Evolutionary conservation across 202 grass and related monocot species (phyloP).

Genomic region (Elaeis oleifera): DNA sequence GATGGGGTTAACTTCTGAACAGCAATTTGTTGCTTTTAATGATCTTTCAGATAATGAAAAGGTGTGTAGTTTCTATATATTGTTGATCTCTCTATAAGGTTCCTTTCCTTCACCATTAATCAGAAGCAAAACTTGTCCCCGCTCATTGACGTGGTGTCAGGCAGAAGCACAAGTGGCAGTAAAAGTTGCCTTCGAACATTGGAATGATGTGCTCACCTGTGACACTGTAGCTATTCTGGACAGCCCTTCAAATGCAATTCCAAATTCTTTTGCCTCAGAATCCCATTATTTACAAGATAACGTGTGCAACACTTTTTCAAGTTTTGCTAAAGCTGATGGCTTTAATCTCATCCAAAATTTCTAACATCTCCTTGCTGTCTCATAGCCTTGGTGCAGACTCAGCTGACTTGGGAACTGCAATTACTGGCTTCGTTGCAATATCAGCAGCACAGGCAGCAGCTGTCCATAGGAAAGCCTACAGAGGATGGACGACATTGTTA

Average conservation of each 20-base stretch:
- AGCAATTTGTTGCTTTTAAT: slow-evolving; percentile 44
- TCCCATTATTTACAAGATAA: slow-evolving; percentile 33
- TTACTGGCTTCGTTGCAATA: no score
- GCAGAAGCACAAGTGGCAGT: slow-evolving; percentile 45
- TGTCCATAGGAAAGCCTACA: no score
- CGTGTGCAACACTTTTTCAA: slow-evolving; percentile 32
- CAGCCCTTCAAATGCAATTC: slow-evolving; percentile 8
- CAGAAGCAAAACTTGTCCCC: not conserved
- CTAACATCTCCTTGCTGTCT: no score
- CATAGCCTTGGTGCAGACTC: no score
- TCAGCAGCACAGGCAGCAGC: no score
- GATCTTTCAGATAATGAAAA: slow-evolving; percentile 53
- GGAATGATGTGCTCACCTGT: slow-evolving; percentile 48
- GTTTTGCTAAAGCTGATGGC: slow-evolving; percentile 23
- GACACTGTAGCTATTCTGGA: slow-evolving; percentile 38
- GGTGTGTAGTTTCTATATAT: slow-evolving; percentile 33
- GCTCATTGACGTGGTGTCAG: slow-evolving; percentile 25
- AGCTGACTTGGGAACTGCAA: no score
- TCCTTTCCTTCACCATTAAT: not conserved
- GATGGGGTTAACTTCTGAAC: slow-evolving; percentile 47
- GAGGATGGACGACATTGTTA: no score
- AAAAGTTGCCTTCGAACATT: slow-evolving; percentile 66
- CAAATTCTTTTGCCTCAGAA: slow-evolving; percentile 23
- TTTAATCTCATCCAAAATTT: slow-evolving; percentile 36
- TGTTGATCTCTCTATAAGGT: not conserved